Base-by-base conservation (phyloP, 1,284 basidiomycete genomes). In the Tranzscheliella williamsii region DNA sequence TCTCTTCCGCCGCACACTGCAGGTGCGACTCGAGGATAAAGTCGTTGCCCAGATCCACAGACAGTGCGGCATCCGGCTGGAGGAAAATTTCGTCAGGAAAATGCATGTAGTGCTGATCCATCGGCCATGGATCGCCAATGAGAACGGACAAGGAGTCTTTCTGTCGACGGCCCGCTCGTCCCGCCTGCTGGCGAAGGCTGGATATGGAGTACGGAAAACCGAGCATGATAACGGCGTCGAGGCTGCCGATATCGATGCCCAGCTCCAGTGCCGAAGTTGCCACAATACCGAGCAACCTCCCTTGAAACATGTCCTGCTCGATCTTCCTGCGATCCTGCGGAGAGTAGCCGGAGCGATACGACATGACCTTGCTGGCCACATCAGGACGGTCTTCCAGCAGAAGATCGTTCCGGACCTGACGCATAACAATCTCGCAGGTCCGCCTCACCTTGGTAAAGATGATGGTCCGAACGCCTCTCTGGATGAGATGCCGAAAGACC, bases 231-330 rank as follows among this genome's bases (percentile, higher is more conserved):
- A 94, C 91, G 1, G 88, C 89, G 73, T 94, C 91, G 24, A 94
- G 79, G 17, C 84, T 84, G 13, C 90, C 91, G 33, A 94, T 93
- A 70, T 94, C 91, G 23, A 94, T 88, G 26, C 91, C 91, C 1
- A 94, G 84, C 76, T 94, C 91, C 12, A 94, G 82, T 0, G 91
- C 91, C 54, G 90, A 91, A 0, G 91, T 94, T 0, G 90, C 89
- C n/a, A 94, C 83, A 35, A 94, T 88, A 5, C 91, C 80, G 0
- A 93, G 82, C 11, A 92, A 80, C 55, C 85, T 83, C 0, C 91
- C 90, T 2, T 85, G 85, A 71, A 92, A 93, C 21, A 91, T 91
- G 67, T 92, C 88, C 38, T 84, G 81, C 73, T 94, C 91, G 38
- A 94, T 92, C 57, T 81, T 82, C 22, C 91, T 83, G 24, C 91